Evolutionary conservation across 441 rosid species (phyloP).

Genomic region (Pelargonium fulgidum): DNA sequence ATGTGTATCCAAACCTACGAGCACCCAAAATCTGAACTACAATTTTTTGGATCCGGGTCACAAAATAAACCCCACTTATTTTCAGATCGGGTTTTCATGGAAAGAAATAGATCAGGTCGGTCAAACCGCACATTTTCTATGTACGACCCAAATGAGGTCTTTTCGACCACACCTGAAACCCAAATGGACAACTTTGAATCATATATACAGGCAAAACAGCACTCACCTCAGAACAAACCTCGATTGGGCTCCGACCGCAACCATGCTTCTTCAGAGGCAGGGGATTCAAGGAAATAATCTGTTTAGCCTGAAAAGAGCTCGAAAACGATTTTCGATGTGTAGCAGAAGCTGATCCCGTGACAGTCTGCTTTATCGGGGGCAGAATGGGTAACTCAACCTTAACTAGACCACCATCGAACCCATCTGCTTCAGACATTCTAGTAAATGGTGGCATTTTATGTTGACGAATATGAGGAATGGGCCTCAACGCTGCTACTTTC

Average conservation of each 20-base stretch:
- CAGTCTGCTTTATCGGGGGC: not conserved
- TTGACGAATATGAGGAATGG: constrained; percentile 4
- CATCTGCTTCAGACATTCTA: not conserved
- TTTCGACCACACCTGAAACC: too few species aligned
- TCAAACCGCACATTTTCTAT: too few species aligned
- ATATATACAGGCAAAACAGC: not conserved
- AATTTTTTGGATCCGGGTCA: too few species aligned
- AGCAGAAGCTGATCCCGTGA: not conserved
- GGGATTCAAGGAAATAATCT: constrained; percentile 5
- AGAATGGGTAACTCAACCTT: constrained; percentile 1
- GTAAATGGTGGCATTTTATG: not conserved
- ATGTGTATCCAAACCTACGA: too few species aligned
- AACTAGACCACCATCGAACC: not conserved
- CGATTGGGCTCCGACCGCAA: not conserved
- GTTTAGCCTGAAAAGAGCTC: constrained; percentile 1
- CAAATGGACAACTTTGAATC: too few species aligned
- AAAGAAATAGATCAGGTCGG: too few species aligned
- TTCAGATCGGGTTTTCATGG: too few species aligned
- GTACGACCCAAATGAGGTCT: too few species aligned
- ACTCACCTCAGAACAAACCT: constrained; percentile 5
- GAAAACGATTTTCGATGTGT: constrained; percentile 4
- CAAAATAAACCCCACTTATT: too few species aligned
- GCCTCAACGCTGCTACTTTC: not conserved
- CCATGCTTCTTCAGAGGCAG: constrained; percentile 5
- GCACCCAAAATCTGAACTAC: too few species aligned